These are phyloP conservation scores for Hylodesmum podocarpum DNA, from an alignment of 306 rosid genomes.

Conservation along the genomic window DNA sequence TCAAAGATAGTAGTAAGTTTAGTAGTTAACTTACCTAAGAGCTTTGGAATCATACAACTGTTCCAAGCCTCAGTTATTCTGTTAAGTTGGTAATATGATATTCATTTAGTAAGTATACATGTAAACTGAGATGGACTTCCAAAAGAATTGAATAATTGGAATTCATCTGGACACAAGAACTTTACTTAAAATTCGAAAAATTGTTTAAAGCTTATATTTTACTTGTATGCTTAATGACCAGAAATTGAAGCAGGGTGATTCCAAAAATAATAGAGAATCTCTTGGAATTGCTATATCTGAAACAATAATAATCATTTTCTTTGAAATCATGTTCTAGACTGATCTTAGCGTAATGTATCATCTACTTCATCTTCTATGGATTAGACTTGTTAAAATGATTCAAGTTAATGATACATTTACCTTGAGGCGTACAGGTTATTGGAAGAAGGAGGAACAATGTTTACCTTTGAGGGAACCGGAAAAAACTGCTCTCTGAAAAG, in stretches of 20 bases:
- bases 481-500: conserved; percentile 45
- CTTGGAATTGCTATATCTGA: background rate
- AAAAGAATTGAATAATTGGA: background rate
- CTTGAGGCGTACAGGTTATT: conserved; percentile 52
- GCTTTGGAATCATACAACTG: background rate
- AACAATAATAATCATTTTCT: background rate
- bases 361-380: background rate
- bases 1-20: background rate
- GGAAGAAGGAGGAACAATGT: conserved; percentile 92
- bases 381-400: background rate
- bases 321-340: background rate
- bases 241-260: background rate
- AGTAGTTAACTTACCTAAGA: background rate
- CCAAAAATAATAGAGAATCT: background rate
- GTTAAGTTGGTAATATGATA: background rate
- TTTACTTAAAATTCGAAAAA: background rate
- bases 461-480: conserved; percentile 69
- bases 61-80: background rate
- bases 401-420: conserved; percentile 3
- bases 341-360: background rate
- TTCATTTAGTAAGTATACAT: background rate
- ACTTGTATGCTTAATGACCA: background rate
- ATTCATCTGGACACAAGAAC: background rate
- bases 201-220: background rate
- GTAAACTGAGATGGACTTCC: background rate